Conservation (phyloP, 2,329 filamentous ascomycete genomes). For the Fusarium compactum region DNA sequence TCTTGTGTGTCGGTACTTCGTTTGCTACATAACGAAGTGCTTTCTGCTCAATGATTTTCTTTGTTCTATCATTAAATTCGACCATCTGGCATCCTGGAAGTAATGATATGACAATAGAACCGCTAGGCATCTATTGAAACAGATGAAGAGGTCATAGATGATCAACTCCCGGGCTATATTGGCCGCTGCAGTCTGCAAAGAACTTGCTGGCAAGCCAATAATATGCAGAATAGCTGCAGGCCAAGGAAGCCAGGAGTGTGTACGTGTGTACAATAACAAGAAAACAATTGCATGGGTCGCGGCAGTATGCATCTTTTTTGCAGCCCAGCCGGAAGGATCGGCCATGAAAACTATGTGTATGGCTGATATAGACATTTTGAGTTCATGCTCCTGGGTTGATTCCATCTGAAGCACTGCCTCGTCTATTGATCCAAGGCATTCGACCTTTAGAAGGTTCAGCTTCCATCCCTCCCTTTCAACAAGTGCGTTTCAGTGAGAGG, state of each 20-base stretch:
- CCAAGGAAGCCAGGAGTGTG: constrained; percentile 1
- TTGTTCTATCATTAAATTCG: background rate
- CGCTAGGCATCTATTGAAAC: background rate
- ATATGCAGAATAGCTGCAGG: constrained; percentile 4
- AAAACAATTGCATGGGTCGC: constrained; percentile 4
- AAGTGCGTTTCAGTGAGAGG: constrained; percentile 15
- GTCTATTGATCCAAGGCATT: background rate
- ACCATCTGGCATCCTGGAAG: background rate
- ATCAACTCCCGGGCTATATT: constrained; percentile 1
- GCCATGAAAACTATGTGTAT: constrained; percentile 6
- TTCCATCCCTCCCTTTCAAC: constrained; percentile 1
- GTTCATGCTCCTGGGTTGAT: constrained; percentile 19
- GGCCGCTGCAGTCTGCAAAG: background rate
- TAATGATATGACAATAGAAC: background rate
- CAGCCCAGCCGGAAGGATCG: constrained; percentile 25
- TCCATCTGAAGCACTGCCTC: constrained; percentile 7
- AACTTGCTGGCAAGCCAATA: constrained; percentile 6
- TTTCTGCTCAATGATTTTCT: background rate
- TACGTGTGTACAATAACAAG: constrained; percentile 7
- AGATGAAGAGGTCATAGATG: constrained; percentile 6
- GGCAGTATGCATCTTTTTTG: constrained; percentile 8
- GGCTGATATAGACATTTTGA: constrained; percentile 27
- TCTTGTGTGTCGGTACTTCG: background rate
- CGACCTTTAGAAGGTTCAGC: constrained; percentile 9
- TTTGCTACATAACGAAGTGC: background rate